Percentiles rank a stretch among this genome's conserved stretches.
Conservation (phyloP, 1,284 basidiomycete genomes). For the Sporisorium iseilematis-ciliati region DNA sequence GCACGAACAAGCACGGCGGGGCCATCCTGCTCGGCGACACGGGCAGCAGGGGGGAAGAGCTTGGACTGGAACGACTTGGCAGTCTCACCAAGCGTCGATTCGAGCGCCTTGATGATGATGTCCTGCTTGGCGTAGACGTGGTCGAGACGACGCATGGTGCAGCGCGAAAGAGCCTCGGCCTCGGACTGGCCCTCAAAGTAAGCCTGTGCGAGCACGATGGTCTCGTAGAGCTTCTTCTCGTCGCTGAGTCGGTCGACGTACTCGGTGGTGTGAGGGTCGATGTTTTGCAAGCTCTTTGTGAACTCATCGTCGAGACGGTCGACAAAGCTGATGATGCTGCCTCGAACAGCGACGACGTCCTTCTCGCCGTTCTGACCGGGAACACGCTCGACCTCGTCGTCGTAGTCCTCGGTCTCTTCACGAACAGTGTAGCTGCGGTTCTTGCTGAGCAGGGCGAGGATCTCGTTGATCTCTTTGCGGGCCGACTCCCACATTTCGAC, state of each 20-base stretch:
- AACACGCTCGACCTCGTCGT: constrained; percentile 86
- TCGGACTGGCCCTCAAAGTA: constrained; percentile 75
- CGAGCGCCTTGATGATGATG: constrained; percentile 89
- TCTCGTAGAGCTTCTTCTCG: constrained; percentile 92
- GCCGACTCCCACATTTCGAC: constrained; percentile 90
- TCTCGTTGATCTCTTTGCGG: constrained; percentile 87
- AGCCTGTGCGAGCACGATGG: constrained; percentile 89
- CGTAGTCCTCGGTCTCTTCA: constrained; percentile 91
- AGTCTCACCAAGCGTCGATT: constrained; percentile 72
- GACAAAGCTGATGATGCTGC: constrained; percentile 75
- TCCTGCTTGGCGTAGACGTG: constrained; percentile 98
- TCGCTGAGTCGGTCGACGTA: constrained; percentile 89
- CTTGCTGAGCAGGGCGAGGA: constrained; percentile 81
- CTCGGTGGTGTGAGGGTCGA: constrained; percentile 97
- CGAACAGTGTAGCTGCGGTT: constrained; percentile 81
- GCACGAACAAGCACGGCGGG: constrained; percentile 83
- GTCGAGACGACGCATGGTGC: constrained; percentile 93
- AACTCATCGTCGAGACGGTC: constrained; percentile 99
- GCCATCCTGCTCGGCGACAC: constrained; percentile 63
- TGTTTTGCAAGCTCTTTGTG: constrained; percentile 96
- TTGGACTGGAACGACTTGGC: constrained; percentile 67
- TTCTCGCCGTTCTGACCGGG: constrained; percentile 74
- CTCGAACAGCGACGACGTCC: constrained; percentile 62
- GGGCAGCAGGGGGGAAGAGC: constrained; percentile 59
- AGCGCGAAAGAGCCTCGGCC: constrained; percentile 73